Base-by-base conservation (phyloP, 768 basidiomycete genomes). In the Dacryopinax primogenitus region DNA sequence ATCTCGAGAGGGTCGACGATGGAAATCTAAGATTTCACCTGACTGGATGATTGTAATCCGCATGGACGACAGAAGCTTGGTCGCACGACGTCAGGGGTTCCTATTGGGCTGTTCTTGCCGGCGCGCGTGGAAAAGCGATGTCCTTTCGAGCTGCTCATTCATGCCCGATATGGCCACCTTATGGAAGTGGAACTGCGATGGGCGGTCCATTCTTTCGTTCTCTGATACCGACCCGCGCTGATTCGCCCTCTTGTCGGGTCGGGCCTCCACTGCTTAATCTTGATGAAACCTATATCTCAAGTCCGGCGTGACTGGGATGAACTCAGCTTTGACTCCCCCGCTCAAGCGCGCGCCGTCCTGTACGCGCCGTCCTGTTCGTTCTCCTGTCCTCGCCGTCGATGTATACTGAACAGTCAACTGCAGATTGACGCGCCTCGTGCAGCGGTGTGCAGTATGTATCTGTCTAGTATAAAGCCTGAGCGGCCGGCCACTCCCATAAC, bases 401-500 rank as follows among this genome's bases (percentile, higher is more conserved):
- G 23, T 30, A 21, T 30, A 28, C 51, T 58, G 51, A 13, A 58
- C 51, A 58, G 51, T 58, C 51, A 58, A 58, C 18, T 23, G 7
- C 51, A 58, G 51, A 21, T 58, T 30, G 51, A 58, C 21, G 51
- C 21, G 11, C 18, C 51, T 13, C 51, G 51, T 58, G 51, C 51
- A 58, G 51, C 51, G 51, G 51, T 18, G 23, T 28, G 26, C 51
- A 58, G 26, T 15, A 58, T 58, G 51, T 58, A 58, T 58, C 51
- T 58, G 51, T 58, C 51, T 4, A 58, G 51, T 58, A 58, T 58
- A 58, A 58, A 58, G 51, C 7, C 51, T 58, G 51, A 58, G 51
- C 51, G 51, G 51, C 51, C 51, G 51, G 51, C 51, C 51, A 58
- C 51, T 58, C 51, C 51, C 51, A 58, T 58, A 58, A 28, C 51